Base-by-base conservation (phyloP, 345 rosid species). In the Brassica rapa region DNA sequence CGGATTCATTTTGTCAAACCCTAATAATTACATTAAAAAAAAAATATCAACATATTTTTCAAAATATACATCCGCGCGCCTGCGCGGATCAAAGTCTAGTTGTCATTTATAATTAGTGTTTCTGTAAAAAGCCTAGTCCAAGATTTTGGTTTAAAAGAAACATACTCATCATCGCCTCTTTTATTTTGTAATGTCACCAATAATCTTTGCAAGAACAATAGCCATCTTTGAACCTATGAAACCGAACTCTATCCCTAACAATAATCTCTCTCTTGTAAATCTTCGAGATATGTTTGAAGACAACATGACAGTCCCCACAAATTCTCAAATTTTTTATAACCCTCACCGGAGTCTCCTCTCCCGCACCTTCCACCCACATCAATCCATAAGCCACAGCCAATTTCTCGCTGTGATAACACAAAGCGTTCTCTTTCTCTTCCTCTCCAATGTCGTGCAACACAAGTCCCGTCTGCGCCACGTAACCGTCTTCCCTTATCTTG, bases 381-480 rank as follows among this genome's bases (percentile, higher is more conserved):
- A 92, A 85, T 63, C 97, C 94, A 72, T 86, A 94, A 8, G 94
- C 90, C 75, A 92, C 93, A 46, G 98, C 97, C 83, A 94, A 63
- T 82, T 92, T 92, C 88, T 90, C 97, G 70, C 98, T 90, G 35
- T 92, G 98, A 82, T 88, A 86, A 24, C 82, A 86, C 78, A 92
- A 53, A 23, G 86, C 97, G 55, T 89, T 87, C 87, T 88, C 97
- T 83, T 94, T 90, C 80, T 94, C 98, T 74, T 94, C 97, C 25
- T 90, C 93, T 46, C 91, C 97, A 64, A 92, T 89, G 81, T 94
- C 97, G 82, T 94, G 96, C 81, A 90, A 76, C 57, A 94, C 98
- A 68, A 82, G 87, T 74, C 85, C 79, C 23, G 97, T 90, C 76
- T 86, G 90, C 1, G 97, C 94, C 60, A 85, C 86, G 76, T 90